Conservation (phyloP, 2,329 filamentous ascomycete genomes). For the Didymella glomerata region DNA sequence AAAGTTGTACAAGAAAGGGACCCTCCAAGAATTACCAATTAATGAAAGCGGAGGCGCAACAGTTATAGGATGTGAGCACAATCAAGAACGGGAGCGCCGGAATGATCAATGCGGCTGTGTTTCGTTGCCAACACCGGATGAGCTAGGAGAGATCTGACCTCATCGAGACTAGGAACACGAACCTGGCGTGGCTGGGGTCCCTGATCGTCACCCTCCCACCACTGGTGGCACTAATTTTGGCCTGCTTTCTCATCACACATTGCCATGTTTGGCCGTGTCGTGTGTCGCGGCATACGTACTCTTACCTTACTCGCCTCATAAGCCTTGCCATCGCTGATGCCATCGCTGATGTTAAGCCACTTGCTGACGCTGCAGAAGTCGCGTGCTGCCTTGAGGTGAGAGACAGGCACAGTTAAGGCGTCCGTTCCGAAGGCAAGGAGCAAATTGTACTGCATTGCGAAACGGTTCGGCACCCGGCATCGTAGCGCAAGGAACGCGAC, state of each 20-base stretch:
- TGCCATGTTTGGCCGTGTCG: constrained; percentile 8
- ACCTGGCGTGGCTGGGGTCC: constrained; percentile 19
- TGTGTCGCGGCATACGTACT: constrained; percentile 1
- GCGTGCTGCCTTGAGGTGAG: constrained; percentile 1
- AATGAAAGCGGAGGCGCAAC: constrained; percentile 6
- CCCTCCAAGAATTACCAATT: background rate
- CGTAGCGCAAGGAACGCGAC: constrained; percentile 12
- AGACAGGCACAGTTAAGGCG: constrained; percentile 5
- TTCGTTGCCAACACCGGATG: constrained; percentile 21
- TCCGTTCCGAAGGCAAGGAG: constrained; percentile 13
- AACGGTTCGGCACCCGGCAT: constrained; percentile 20
- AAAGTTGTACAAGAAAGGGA: constrained; percentile 10
- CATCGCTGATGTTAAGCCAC: background rate
- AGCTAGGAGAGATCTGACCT: constrained; percentile 25
- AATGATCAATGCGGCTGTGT: constrained; percentile 21
- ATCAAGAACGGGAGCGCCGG: constrained; percentile 16
- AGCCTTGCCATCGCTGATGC: background rate
- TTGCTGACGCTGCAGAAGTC: background rate
- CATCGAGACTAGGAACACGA: constrained; percentile 18
- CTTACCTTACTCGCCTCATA: constrained; percentile 5
- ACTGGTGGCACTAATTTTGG: constrained; percentile 11
- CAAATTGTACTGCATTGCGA: constrained; percentile 18
- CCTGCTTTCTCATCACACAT: constrained; percentile 11
- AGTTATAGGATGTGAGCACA: constrained; percentile 20
- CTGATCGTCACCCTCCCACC: constrained; percentile 19